These are phyloP conservation scores for Alternaria longipes DNA, from an alignment of 2,329 filamentous ascomycete species.

Conservation along the genomic window DNA sequence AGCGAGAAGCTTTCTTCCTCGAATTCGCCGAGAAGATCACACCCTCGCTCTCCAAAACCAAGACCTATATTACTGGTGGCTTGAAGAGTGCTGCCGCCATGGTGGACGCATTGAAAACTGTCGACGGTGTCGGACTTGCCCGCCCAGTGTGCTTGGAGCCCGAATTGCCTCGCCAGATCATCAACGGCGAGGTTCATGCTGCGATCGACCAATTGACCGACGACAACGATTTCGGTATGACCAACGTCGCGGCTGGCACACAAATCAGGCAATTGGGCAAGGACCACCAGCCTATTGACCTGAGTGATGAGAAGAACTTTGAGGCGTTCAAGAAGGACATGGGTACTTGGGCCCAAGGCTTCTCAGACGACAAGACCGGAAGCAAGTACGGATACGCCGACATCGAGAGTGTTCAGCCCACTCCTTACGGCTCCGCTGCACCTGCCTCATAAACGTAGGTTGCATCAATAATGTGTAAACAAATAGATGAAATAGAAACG, in stretches of 20 bases:
- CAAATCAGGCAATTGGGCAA: slow-evolving; percentile 64
- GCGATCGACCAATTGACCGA: slow-evolving; percentile 60
- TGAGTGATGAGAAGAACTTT: slow-evolving; percentile 59
- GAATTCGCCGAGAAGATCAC: slow-evolving; percentile 66
- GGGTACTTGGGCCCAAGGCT: slow-evolving; percentile 54
- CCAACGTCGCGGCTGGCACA: slow-evolving; percentile 58
- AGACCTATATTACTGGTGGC: slow-evolving; percentile 68
- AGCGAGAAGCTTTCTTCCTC: slow-evolving; percentile 68
- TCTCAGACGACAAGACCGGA: slow-evolving; percentile 51
- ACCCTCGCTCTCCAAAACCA: slow-evolving; percentile 65
- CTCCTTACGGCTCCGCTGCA: slow-evolving; percentile 49
- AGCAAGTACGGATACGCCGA: slow-evolving; percentile 59
- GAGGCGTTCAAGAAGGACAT: slow-evolving; percentile 61
- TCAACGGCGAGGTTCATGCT: slow-evolving; percentile 54
- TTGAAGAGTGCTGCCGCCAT: slow-evolving; percentile 65
- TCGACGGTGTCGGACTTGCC: slow-evolving; percentile 69
- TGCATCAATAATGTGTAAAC: not conserved
- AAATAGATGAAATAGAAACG: not conserved
- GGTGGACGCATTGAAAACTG: slow-evolving; percentile 64
- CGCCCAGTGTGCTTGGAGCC: slow-evolving; percentile 64
- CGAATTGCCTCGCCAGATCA: slow-evolving; percentile 55
- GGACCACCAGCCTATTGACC: slow-evolving; percentile 63
- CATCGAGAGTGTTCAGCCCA: slow-evolving; percentile 46
- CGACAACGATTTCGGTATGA: slow-evolving; percentile 62
- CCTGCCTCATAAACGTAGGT: not conserved